Conservation (phyloP, 2,329 filamentous ascomycete genomes). For the Ceratocystiopsis minuta region DNA sequence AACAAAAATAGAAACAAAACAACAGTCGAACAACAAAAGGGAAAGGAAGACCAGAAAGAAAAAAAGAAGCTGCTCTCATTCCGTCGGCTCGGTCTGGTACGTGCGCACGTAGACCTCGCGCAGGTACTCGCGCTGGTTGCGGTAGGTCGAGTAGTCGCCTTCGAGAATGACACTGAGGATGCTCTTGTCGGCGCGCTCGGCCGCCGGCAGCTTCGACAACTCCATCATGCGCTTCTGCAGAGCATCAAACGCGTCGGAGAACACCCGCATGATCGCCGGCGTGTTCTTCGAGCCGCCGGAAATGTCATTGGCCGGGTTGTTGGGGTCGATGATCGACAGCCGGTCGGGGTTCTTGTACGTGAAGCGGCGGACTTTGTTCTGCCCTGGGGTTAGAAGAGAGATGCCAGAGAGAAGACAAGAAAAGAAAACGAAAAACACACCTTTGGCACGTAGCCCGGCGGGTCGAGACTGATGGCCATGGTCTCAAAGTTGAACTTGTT, state of each 20-base stretch:
- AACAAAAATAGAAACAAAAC: too few relatives aligned
- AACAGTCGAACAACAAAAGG: too few relatives aligned
- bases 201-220: slow-evolving; percentile 19
- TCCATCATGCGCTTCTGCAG: slow-evolving; percentile 41
- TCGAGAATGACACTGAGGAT: slow-evolving; percentile 56
- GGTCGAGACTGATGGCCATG: slow-evolving; percentile 58
- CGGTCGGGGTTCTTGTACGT: slow-evolving; percentile 45
- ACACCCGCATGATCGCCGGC: slow-evolving; percentile 45
- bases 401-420: not conserved
- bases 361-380: slow-evolving; percentile 27
- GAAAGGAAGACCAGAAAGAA: not conserved
- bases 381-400: slow-evolving; percentile 1
- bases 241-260: slow-evolving; percentile 42
- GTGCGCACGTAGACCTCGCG: slow-evolving; percentile 28
- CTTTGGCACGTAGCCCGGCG: slow-evolving; percentile 62
- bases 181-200: slow-evolving; percentile 22
- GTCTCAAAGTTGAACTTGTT: slow-evolving; percentile 54
- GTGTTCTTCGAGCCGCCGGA: slow-evolving; percentile 68
- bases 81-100: slow-evolving; percentile 10
- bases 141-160: slow-evolving; percentile 64
- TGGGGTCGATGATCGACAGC: slow-evolving; percentile 82
- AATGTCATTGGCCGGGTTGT: slow-evolving; percentile 72
- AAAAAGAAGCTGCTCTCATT: not conserved
- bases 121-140: slow-evolving; percentile 47
- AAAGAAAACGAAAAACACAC: slow-evolving; percentile 23